A percentile compares a stretch with the other conserved stretches of the same genome.
Evolutionary conservation across 192 early-diverging fungal genomes (phyloP).

Genomic region (Kappamyces sp.): DNA sequence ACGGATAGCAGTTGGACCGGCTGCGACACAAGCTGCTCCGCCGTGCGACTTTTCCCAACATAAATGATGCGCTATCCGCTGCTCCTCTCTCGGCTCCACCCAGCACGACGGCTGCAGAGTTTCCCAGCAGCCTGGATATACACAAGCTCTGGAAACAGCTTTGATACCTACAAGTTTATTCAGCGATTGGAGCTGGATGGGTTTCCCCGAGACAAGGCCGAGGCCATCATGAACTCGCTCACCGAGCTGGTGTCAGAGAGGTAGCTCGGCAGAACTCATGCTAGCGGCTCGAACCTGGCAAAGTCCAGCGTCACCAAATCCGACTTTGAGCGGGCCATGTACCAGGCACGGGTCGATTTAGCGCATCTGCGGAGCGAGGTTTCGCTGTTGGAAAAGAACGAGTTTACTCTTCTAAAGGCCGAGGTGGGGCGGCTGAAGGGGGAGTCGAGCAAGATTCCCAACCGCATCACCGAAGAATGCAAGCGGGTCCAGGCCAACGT

Average conservation of each 20-base stretch:
- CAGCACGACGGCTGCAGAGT: no score
- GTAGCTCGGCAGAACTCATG: conserved; percentile 25
- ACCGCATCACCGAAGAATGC: conserved; percentile 75
- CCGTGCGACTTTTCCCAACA: no score
- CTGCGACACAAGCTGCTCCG: no score
- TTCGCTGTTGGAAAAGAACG: conserved; percentile 84
- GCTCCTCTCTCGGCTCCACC: no score
- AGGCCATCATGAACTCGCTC: conserved; percentile 70
- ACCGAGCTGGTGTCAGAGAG: conserved; percentile 65
- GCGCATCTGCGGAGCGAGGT: conserved; percentile 81
- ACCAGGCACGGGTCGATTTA: conserved; percentile 86
- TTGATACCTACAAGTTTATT: conserved; percentile 78
- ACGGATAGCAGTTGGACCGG: no score
- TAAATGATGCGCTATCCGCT: no score
- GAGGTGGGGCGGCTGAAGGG: conserved; percentile 72
- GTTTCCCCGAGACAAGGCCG: conserved; percentile 61
- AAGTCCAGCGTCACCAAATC: conserved; percentile 24
- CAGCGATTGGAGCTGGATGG: conserved; percentile 66
- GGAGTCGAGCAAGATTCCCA: conserved; percentile 80
- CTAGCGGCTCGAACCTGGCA: conserved; percentile 26
- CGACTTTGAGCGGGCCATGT: conserved; percentile 57
- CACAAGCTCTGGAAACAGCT: conserved; percentile 21
- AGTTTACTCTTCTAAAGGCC: conserved; percentile 72
- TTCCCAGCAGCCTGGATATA: no score
- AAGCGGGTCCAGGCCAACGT: conserved; percentile 77